These are phyloP conservation scores for Casuarina equisetifolia DNA, from an alignment of 306 rosid genomes.

Conservation along the genomic window DNA sequence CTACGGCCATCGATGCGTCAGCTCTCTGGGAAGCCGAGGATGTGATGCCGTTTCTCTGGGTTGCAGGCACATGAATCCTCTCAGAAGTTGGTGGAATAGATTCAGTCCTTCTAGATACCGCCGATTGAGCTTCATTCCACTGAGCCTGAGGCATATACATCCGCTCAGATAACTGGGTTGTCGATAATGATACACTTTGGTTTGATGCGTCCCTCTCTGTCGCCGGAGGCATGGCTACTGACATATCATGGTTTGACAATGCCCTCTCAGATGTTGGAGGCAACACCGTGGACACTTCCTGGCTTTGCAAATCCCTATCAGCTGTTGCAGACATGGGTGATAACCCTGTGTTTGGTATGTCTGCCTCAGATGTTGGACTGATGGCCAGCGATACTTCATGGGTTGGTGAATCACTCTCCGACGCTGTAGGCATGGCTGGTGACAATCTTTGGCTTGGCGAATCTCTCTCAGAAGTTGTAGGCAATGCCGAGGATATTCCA, in stretches of 20 bases:
- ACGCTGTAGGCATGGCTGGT: constrained; percentile 33
- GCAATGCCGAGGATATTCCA: constrained; percentile 39
- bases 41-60: constrained; percentile 21
- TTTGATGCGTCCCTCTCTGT: constrained; percentile 37
- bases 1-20: neutral
- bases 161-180: constrained; percentile 45
- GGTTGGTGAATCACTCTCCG: constrained; percentile 50
- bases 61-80: constrained; percentile 26
- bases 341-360: constrained; percentile 33
- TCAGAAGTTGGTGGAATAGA: constrained; percentile 35
- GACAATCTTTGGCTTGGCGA: constrained; percentile 38
- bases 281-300: constrained; percentile 31
- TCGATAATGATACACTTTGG: constrained; percentile 31
- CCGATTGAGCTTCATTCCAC: constrained; percentile 40
- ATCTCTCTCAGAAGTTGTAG: constrained; percentile 44
- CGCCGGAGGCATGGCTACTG: constrained; percentile 39
- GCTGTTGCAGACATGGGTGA: constrained; percentile 44
- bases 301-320: constrained; percentile 40
- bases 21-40: constrained; percentile 3
- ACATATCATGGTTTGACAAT: constrained; percentile 38
- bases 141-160: constrained; percentile 37
- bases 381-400: constrained; percentile 24
- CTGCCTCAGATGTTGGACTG: constrained; percentile 36
- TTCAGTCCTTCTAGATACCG: constrained; percentile 43
- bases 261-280: constrained; percentile 42